phyloP scores from a whole-genome alignment of 1,284 basidiomycete species.

The Cryptococcus neoformans region DNA sequence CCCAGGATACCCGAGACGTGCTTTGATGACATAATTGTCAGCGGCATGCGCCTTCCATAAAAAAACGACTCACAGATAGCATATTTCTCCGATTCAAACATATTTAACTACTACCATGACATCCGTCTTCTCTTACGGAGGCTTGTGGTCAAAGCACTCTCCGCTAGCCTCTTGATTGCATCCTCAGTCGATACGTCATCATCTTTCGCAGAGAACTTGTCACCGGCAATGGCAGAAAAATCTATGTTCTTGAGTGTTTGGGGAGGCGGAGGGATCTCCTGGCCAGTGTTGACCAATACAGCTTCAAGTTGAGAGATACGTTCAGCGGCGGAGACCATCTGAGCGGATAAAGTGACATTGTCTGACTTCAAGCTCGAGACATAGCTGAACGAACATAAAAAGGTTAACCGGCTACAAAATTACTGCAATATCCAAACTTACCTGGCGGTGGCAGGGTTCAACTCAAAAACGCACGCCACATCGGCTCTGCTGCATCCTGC shows the following conservation, averaged over 20 bases:
- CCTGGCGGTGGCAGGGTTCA: conserved; percentile 38
- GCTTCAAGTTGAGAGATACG: conserved; percentile 34
- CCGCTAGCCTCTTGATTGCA: neutral
- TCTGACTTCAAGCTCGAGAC: conserved; percentile 33
- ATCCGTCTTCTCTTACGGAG: neutral
- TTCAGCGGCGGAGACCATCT: conserved; percentile 27
- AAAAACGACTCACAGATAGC: conserved; percentile 35
- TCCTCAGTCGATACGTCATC: too few species aligned
- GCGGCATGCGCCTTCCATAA: too few species aligned
- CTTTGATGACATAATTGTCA: too few species aligned
- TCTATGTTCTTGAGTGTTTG: neutral
- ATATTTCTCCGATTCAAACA: conserved; percentile 3
- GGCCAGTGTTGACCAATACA: conserved; percentile 4
- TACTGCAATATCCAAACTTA: conserved; percentile 15
- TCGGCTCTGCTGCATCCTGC: conserved; percentile 38
- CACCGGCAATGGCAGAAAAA: neutral
- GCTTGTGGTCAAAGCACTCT: neutral
- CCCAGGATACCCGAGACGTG: too few species aligned
- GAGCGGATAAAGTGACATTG: conserved; percentile 18
- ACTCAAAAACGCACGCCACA: conserved; percentile 42
- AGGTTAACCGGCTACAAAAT: too few species aligned
- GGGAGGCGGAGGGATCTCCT: conserved; percentile 12
- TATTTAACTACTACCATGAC: neutral
- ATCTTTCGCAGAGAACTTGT: too few species aligned
- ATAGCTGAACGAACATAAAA: conserved; percentile 15